Evolutionary conservation across 2,329 filamentous ascomycete species (phyloP).

Genomic region (Penicillium oxalicum): DNA sequence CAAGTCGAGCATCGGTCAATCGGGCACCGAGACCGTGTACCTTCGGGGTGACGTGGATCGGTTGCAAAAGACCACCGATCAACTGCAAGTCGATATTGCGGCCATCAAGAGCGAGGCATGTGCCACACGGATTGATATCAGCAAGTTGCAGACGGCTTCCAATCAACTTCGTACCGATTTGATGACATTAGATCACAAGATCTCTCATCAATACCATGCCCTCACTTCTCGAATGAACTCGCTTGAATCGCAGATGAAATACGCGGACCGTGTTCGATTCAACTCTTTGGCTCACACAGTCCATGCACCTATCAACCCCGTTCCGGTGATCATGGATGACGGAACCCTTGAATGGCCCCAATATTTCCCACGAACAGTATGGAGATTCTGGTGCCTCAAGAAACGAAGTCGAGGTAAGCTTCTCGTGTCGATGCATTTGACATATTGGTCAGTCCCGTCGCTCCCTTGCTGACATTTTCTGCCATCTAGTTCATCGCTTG

Average conservation of each 20-base stretch:
- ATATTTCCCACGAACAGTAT: slow-evolving; percentile 36
- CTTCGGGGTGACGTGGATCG: slow-evolving; percentile 34
- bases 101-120: slow-evolving; percentile 31
- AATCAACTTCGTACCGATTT: slow-evolving; percentile 34
- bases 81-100: slow-evolving; percentile 32
- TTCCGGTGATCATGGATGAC: slow-evolving; percentile 32
- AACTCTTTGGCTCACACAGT: slow-evolving; percentile 36
- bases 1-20: slow-evolving; percentile 28
- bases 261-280: slow-evolving; percentile 35
- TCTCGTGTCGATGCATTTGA: neutral
- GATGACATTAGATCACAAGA: slow-evolving; percentile 31
- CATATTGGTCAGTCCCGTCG: neutral
- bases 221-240: slow-evolving; percentile 13
- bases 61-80: slow-evolving; percentile 34
- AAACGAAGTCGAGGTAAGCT: slow-evolving; percentile 37
- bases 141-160: slow-evolving; percentile 32
- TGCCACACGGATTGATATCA: slow-evolving; percentile 32
- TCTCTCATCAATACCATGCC: slow-evolving; percentile 25
- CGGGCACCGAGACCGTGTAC: slow-evolving; percentile 31
- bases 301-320: slow-evolving; percentile 34
- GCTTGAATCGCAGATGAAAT: slow-evolving; percentile 21
- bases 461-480: slow-evolving; percentile 6
- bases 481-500: slow-evolving; percentile 32
- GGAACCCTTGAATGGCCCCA: slow-evolving; percentile 33
- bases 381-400: slow-evolving; percentile 40